Evolutionary conservation across 2,329 filamentous ascomycete genomes (phyloP).

Genomic region (Ramularia collo-cygni): DNA sequence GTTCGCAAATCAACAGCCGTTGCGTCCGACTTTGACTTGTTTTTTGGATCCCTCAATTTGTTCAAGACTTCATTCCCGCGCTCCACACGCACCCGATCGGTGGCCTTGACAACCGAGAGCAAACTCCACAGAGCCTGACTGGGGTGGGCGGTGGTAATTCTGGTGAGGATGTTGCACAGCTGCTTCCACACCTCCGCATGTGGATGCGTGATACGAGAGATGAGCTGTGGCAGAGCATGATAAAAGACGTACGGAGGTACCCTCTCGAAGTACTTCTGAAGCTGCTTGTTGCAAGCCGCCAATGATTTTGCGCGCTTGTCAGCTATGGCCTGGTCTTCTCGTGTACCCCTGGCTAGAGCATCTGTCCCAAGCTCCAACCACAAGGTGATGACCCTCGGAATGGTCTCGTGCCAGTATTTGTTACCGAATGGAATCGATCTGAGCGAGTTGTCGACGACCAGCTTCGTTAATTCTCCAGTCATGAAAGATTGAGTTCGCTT

Average conservation of each 20-base stretch:
- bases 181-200: conserved; percentile 70
- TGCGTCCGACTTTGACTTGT: conserved; percentile 50
- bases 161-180: conserved; percentile 72
- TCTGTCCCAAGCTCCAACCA: conserved; percentile 89
- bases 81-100: conserved; percentile 59
- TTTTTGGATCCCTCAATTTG: conserved; percentile 43
- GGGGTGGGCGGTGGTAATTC: conserved; percentile 80
- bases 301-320: conserved; percentile 58
- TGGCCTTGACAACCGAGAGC: conserved; percentile 78
- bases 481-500: conserved; percentile 57
- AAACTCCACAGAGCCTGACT: conserved; percentile 89
- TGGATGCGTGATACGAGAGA: conserved; percentile 89
- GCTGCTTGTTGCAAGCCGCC: conserved; percentile 61
- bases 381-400: conserved; percentile 83
- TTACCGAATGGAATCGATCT: conserved; percentile 81
- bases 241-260: conserved; percentile 74
- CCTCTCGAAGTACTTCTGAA: conserved; percentile 70
- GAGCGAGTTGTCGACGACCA: conserved; percentile 90
- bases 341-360: conserved; percentile 36
- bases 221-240: conserved; percentile 80
- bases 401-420: conserved; percentile 91
- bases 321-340: conserved; percentile 41
- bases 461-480: conserved; percentile 74
- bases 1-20: conserved; percentile 54
- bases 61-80: conserved; percentile 40